Conservation (phyloP, 2,329 filamentous ascomycete genomes). For the Pseudopithomyces maydicus region DNA sequence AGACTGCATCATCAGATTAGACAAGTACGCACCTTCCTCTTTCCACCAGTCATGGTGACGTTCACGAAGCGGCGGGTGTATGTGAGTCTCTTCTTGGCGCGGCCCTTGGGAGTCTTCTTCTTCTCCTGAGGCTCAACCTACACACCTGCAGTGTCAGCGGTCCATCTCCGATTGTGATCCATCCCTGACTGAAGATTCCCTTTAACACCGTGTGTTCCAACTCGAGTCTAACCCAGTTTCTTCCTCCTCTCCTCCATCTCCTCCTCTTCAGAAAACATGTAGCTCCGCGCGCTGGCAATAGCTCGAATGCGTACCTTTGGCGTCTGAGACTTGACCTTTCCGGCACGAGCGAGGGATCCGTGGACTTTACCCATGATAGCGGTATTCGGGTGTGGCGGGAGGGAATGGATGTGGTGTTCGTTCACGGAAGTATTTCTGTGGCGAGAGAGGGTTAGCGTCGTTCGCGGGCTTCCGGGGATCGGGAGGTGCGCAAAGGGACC, state of each 20-base stretch:
- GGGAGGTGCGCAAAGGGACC: not conserved
- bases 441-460: conserved; percentile 30
- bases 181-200: not conserved
- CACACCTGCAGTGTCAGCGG: conserved; percentile 31
- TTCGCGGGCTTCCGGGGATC: conserved; percentile 13
- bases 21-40: conserved; percentile 78
- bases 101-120: conserved; percentile 95
- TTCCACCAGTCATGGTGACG: conserved; percentile 95
- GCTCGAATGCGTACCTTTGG: conserved; percentile 13
- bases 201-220: not conserved
- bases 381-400: conserved; percentile 44
- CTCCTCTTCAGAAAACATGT: not conserved
- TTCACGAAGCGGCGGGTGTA: conserved; percentile 99
- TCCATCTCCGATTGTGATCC: not conserved
- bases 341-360: conserved; percentile 92
- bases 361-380: conserved; percentile 89
- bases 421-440: conserved; percentile 23
- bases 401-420: conserved; percentile 30
- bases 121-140: conserved; percentile 92
- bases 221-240: not conserved
- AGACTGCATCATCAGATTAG: not conserved
- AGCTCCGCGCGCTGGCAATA: too few relatives aligned
- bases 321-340: conserved; percentile 79
- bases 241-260: not conserved
- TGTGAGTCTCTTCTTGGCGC: conserved; percentile 93